Conservation (phyloP, 2,329 filamentous ascomycete genomes). For the Stagonosporopsis chrysanthemi region DNA sequence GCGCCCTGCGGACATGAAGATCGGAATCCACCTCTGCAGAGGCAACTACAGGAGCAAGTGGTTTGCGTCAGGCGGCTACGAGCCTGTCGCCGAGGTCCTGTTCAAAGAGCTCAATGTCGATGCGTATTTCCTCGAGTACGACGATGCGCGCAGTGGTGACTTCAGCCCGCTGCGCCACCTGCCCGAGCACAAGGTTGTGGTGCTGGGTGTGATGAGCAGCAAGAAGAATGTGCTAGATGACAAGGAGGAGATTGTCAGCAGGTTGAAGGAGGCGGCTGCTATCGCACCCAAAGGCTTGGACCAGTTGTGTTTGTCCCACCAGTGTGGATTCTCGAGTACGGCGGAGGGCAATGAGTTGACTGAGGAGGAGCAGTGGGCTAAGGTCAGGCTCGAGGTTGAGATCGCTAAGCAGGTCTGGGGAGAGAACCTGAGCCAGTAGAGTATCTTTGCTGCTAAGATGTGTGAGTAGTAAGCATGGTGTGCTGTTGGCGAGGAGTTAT, state of each 20-base stretch:
- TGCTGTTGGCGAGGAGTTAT: neutral
- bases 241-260: conserved; percentile 51
- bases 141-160: conserved; percentile 64
- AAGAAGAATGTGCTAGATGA: conserved; percentile 67
- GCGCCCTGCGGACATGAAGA: conserved; percentile 62
- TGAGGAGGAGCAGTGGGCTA: conserved; percentile 66
- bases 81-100: conserved; percentile 64
- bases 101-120: conserved; percentile 65
- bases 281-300: conserved; percentile 62
- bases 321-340: conserved; percentile 66
- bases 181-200: conserved; percentile 62
- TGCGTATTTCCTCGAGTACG: conserved; percentile 67
- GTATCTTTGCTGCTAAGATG: neutral
- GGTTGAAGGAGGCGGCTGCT: conserved; percentile 48
- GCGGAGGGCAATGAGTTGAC: conserved; percentile 64
- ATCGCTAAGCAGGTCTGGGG: conserved; percentile 67
- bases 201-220: conserved; percentile 63
- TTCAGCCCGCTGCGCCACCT: conserved; percentile 64
- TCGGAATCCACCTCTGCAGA: conserved; percentile 65
- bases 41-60: conserved; percentile 65
- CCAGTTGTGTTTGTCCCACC: conserved; percentile 64
- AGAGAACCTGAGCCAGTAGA: conserved; percentile 51
- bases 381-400: conserved; percentile 62
- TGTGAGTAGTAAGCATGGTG: neutral
- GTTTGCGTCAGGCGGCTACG: conserved; percentile 66